These are phyloP conservation scores for Solanum virginianum DNA, from an alignment of 257 asterid species.

Conservation along the genomic window DNA sequence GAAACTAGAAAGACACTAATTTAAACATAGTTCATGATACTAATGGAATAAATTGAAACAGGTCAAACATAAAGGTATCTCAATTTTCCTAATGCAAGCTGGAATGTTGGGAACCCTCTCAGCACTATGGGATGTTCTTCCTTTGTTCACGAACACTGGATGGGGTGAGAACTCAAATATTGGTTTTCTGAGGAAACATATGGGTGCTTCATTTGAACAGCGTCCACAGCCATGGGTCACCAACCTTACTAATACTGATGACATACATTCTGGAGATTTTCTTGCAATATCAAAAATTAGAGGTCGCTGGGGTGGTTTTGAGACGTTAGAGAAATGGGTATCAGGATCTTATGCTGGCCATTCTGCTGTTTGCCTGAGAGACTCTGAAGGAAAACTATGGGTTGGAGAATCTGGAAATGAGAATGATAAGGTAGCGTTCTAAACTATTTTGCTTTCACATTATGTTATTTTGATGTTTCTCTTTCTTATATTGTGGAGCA, in stretches of 20 bases:
- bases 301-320: constrained; percentile 93
- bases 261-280: constrained; percentile 80
- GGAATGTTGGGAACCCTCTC: constrained; percentile 69
- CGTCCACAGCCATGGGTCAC: constrained; percentile 85
- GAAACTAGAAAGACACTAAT: neutral
- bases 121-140: constrained; percentile 85
- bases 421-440: constrained; percentile 48
- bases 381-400: constrained; percentile 71
- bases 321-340: constrained; percentile 91
- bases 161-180: constrained; percentile 81
- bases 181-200: constrained; percentile 70
- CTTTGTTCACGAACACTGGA: constrained; percentile 58
- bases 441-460: neutral
- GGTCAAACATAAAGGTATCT: constrained; percentile 68
- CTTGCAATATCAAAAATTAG: constrained; percentile 70
- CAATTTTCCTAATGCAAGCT: constrained; percentile 79
- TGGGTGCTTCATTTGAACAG: constrained; percentile 64
- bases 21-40: neutral
- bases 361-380: constrained; percentile 76
- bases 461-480: neutral
- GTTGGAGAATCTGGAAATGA: constrained; percentile 94
- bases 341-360: constrained; percentile 89
- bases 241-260: constrained; percentile 31
- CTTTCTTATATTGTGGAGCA: neutral
- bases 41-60: constrained; percentile 6